Evolutionary conservation across 495 filamentous ascomycete species (phyloP), one percentile per base, ranked within the genome.

Genomic region (Letharia lupina): DNA sequence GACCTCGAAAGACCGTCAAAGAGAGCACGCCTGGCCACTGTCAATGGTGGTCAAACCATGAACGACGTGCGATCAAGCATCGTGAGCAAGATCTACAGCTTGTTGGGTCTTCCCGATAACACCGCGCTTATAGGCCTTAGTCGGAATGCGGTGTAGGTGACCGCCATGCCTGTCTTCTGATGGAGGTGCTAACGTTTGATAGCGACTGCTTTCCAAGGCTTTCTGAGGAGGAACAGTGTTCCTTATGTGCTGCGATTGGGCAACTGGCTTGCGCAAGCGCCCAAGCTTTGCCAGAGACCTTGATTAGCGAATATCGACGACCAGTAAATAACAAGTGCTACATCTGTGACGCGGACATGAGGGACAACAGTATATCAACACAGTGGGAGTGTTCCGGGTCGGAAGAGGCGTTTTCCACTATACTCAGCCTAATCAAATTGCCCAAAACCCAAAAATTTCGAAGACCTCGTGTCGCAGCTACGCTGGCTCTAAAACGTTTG

Each of bases 401-500:
- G 67, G 73, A 78, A 64, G 77, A 82, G 61, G 65, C 84, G 31
- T 79, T 86, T 61, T 69, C 73, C 11, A 77, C 84, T 10, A 81
- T 96, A 63, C 72, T 77, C 31, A 77, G 77, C 18, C 74, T 96
- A 41, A 75, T 87, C 9, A 77, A 83, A 62, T 67, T 83, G 28
- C 78, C 83, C 5, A 80, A 75, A 28, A 84, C 92, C 54, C 73
- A 80, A n/a, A 82, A 84, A 56, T 83, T 82, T 8, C 80, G 80
- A 37, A 81, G 81, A 59, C 78, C 86, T 52, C 84, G 93, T 44
- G 81, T 96, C 28, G 79, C 83, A 64, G 86, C 88, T 33, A 91
- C 95, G 84, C 70, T 88, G 64, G 83, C 86, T 4, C 72, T 96
- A 35, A 85, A 83, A 69, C 84, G 88, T 54, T 76, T 90, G 31